Conservation (phyloP, 2,329 filamentous ascomycete species). For the Neopestalotiopsis clavispora region DNA sequence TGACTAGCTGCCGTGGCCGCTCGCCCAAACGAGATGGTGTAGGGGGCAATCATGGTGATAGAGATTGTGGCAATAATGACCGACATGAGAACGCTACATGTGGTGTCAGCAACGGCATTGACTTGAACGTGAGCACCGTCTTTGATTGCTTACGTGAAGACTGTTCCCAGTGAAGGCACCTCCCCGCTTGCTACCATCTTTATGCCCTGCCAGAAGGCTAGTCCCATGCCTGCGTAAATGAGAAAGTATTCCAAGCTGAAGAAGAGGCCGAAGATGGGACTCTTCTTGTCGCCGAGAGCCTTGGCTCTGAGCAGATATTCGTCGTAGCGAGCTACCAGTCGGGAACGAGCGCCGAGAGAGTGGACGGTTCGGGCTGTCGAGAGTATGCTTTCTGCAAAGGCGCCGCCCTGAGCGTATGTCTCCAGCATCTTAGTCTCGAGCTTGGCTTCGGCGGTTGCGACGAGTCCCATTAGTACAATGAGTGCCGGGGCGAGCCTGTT, state of each 20-base stretch:
- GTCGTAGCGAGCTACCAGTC: conserved; percentile 45
- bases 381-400: conserved; percentile 42
- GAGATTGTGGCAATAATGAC: conserved; percentile 43
- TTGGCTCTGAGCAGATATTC: conserved; percentile 42
- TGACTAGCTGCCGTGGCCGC: conserved; percentile 1
- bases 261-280: conserved; percentile 41
- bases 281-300: conserved; percentile 42
- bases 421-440: conserved; percentile 39
- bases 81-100: conserved; percentile 41
- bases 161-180: conserved; percentile 34
- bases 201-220: conserved; percentile 52
- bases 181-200: conserved; percentile 33
- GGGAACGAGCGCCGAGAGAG: conserved; percentile 46
- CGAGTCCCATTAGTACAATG: conserved; percentile 13
- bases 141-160: conserved; percentile 40
- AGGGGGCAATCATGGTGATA: conserved; percentile 39
- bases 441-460: conserved; percentile 13
- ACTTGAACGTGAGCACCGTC: no score
- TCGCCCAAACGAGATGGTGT: not conserved
- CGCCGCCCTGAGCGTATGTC: conserved; percentile 38
- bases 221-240: conserved; percentile 46
- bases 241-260: conserved; percentile 45
- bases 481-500: conserved; percentile 18
- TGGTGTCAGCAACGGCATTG: conserved; percentile 23
- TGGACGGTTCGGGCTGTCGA: conserved; percentile 46